phyloP scores from a whole-genome alignment of 2,329 filamentous ascomycete species.

The Diaporthe eres region DNA sequence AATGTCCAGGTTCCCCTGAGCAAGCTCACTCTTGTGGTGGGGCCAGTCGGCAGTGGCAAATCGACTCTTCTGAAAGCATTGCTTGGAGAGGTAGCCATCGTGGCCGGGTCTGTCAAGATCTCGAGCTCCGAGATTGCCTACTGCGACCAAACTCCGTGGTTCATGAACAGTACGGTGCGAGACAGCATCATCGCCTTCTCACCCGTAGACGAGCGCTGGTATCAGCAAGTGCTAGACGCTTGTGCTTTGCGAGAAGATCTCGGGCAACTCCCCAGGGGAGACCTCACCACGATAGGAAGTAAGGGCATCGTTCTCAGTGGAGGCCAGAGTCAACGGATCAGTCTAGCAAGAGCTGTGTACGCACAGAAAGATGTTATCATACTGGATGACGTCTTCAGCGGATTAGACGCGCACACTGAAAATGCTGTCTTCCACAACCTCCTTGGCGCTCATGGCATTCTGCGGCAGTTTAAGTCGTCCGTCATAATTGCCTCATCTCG shows the following conservation, averaged over 20 bases:
- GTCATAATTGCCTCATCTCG: constrained; percentile 44
- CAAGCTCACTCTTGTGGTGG: constrained; percentile 31
- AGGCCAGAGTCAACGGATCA: constrained; percentile 39
- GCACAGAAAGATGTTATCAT: constrained; percentile 55
- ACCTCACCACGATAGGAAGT: constrained; percentile 42
- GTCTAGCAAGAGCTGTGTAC: constrained; percentile 62
- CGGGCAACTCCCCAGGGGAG: constrained; percentile 31
- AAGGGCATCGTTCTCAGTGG: constrained; percentile 42
- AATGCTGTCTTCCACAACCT: constrained; percentile 58
- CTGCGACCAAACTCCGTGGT: constrained; percentile 46
- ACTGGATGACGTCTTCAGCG: constrained; percentile 63
- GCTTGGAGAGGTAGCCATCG: constrained; percentile 42
- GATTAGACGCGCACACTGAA: constrained; percentile 60
- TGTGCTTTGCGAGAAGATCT: constrained; percentile 42
- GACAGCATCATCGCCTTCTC: constrained; percentile 42
- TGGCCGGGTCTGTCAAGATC: constrained; percentile 36
- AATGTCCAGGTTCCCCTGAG: neutral
- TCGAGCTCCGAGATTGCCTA: constrained; percentile 38
- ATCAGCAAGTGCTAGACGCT: constrained; percentile 30
- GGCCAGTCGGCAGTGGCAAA: constrained; percentile 47
- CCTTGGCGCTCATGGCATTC: constrained; percentile 56
- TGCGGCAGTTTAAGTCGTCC: constrained; percentile 54
- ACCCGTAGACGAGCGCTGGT: constrained; percentile 41
- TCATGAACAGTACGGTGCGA: constrained; percentile 43
- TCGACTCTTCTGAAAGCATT: constrained; percentile 44